These are phyloP conservation scores for Ambrosia hybrid DNA, from an alignment of 140 eudicot genomes.

Conservation along the genomic window DNA sequence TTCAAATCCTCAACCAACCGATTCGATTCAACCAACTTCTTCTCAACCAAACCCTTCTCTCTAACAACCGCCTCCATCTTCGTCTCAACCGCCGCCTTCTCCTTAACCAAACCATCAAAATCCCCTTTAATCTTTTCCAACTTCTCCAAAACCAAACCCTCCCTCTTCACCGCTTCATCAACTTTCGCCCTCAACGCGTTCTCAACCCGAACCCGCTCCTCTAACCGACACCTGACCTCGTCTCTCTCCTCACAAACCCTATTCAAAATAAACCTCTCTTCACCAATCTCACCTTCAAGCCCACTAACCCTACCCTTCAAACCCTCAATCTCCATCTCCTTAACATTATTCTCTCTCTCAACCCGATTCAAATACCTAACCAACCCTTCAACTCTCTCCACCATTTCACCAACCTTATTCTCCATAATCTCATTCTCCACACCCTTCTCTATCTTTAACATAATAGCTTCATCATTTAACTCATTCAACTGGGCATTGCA, in stretches of 20 bases:
- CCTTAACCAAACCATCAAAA: constrained; percentile 36
- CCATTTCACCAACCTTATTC: constrained; percentile 31
- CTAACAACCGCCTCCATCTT: constrained; percentile 16
- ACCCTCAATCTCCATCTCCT: constrained; percentile 38
- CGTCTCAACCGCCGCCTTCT: constrained; percentile 20
- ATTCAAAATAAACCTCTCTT: constrained; percentile 31
- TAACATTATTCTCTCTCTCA: too few species aligned
- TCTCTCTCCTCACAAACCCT: constrained; percentile 47
- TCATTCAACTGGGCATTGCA: constrained; percentile 40
- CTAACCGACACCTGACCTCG: constrained; percentile 35
- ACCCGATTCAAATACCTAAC: constrained; percentile 39
- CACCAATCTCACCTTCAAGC: constrained; percentile 36
- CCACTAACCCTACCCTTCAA: constrained; percentile 33
- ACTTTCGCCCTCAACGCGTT: not conserved
- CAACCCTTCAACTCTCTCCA: constrained; percentile 31
- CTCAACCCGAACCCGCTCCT: constrained; percentile 9
- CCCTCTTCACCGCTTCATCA: constrained; percentile 41
- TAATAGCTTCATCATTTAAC: constrained; percentile 39
- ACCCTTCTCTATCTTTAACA: constrained; percentile 50
- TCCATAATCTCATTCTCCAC: constrained; percentile 38
- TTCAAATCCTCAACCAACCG: constrained; percentile 31
- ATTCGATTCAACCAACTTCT: constrained; percentile 37
- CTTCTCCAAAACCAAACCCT: not conserved
- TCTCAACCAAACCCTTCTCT: constrained; percentile 40
- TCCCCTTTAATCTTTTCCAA: constrained; percentile 27